phyloP scores from a whole-genome alignment of 495 filamentous ascomycete species.

The Pyrenula aspistea region DNA sequence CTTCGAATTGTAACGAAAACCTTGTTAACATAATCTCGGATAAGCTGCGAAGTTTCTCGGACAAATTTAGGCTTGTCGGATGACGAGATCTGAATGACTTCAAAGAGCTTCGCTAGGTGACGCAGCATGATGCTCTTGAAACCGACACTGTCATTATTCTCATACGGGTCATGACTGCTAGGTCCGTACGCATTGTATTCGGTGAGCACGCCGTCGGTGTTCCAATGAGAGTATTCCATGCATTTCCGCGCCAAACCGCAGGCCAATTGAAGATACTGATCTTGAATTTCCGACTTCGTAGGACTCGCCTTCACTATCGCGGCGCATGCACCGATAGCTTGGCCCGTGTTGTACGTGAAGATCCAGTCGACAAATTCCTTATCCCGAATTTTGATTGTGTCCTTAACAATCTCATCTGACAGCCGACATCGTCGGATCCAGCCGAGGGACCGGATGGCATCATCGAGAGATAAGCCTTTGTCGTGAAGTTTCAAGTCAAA shows the following conservation, averaged over 20 bases:
- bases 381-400: neutral
- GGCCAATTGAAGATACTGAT: neutral
- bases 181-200: neutral
- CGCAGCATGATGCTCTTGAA: neutral
- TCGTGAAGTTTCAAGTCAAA: neutral
- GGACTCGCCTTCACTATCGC: neutral
- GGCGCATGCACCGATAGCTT: neutral
- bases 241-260: neutral
- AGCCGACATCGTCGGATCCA: neutral
- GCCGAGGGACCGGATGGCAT: neutral
- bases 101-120: neutral
- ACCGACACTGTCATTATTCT: neutral
- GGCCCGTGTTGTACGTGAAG: neutral
- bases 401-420: neutral
- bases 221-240: neutral
- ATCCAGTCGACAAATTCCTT: neutral
- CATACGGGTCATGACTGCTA: neutral
- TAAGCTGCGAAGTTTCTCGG: neutral
- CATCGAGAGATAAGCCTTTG: neutral
- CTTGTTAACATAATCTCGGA: neutral
- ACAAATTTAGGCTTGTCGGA: neutral
- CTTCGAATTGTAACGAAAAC: neutral
- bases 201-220: neutral
- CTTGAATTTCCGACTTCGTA: neutral
- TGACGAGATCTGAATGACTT: neutral